Conservation (phyloP, 2,329 filamentous ascomycete species). For the Microdochium paspali region DNA sequence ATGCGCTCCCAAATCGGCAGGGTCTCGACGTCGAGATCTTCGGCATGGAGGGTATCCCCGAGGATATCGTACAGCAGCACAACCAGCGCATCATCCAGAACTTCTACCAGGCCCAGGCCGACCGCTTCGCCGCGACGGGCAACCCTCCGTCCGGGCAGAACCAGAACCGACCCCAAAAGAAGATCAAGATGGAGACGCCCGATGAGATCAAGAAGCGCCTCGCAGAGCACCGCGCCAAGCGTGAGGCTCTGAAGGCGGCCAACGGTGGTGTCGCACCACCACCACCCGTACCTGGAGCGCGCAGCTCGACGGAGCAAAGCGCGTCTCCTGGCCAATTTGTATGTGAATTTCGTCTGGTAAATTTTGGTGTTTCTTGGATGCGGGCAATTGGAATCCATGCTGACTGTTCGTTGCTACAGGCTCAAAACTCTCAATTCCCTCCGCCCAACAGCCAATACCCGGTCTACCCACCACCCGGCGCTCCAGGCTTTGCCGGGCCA, state of each 20-base stretch:
- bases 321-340: slow-evolving; percentile 49
- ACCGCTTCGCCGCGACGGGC: slow-evolving; percentile 71
- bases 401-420: slow-evolving; percentile 6
- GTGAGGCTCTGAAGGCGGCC: slow-evolving; percentile 48
- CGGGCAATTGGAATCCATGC: neutral
- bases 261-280: slow-evolving; percentile 40
- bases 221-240: slow-evolving; percentile 65
- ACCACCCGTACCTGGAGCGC: slow-evolving; percentile 27
- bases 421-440: slow-evolving; percentile 31
- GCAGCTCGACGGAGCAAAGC: slow-evolving; percentile 17
- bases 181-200: slow-evolving; percentile 62
- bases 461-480: slow-evolving; percentile 27
- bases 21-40: slow-evolving; percentile 92
- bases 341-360: slow-evolving; percentile 23
- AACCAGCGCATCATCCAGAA: slow-evolving; percentile 77
- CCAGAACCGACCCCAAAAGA: slow-evolving; percentile 58
- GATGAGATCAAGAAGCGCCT: slow-evolving; percentile 74
- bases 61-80: slow-evolving; percentile 74
- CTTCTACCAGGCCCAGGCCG: slow-evolving; percentile 78
- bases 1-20: slow-evolving; percentile 79
- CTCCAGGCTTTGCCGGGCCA: slow-evolving; percentile 23
- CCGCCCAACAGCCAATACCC: slow-evolving; percentile 28
- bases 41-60: slow-evolving; percentile 93
- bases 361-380: neutral
- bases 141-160: slow-evolving; percentile 66